Evolutionary conservation across 1,284 basidiomycete genomes (phyloP).

Genomic region (Kwoniella shivajii): DNA sequence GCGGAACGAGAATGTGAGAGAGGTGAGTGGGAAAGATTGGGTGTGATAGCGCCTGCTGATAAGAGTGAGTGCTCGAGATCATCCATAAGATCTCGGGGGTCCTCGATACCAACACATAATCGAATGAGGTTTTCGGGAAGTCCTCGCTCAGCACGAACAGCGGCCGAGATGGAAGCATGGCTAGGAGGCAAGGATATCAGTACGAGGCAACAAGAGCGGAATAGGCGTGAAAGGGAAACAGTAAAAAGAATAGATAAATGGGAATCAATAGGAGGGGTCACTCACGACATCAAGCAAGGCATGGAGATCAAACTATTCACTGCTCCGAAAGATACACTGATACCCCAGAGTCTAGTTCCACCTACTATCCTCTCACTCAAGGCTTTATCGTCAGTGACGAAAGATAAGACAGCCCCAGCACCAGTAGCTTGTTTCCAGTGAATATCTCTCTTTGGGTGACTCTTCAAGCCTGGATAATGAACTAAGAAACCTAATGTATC

Average conservation of each 20-base stretch:
- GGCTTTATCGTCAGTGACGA: conserved; percentile 88
- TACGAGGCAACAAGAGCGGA: not conserved
- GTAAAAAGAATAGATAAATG: not conserved
- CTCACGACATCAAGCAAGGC: conserved; percentile 99
- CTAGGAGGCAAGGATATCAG: conserved; percentile 54
- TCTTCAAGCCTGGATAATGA: conserved; percentile 86
- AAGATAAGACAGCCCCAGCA: conserved; percentile 90
- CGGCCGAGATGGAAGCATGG: conserved; percentile 96
- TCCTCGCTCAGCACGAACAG: conserved; percentile 86
- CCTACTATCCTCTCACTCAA: conserved; percentile 92
- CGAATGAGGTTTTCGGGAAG: conserved; percentile 97
- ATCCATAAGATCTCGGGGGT: conserved; percentile 86
- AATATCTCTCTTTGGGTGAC: conserved; percentile 80
- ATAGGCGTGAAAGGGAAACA: not conserved
- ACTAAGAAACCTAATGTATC: conserved; percentile 85
- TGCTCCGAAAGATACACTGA: conserved; percentile 96
- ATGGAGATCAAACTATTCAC: conserved; percentile 99
- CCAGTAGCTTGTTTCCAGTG: conserved; percentile 88
- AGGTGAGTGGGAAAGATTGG: conserved; percentile 35
- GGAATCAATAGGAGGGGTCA: conserved; percentile 32
- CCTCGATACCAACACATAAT: conserved; percentile 97
- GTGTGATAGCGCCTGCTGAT: conserved; percentile 80
- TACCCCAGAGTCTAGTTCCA: conserved; percentile 91
- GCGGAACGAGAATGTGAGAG: conserved; percentile 32
- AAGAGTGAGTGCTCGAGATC: conserved; percentile 92